phyloP scores from a whole-genome alignment of 441 rosid species.

The Gossypium davidsonii region DNA sequence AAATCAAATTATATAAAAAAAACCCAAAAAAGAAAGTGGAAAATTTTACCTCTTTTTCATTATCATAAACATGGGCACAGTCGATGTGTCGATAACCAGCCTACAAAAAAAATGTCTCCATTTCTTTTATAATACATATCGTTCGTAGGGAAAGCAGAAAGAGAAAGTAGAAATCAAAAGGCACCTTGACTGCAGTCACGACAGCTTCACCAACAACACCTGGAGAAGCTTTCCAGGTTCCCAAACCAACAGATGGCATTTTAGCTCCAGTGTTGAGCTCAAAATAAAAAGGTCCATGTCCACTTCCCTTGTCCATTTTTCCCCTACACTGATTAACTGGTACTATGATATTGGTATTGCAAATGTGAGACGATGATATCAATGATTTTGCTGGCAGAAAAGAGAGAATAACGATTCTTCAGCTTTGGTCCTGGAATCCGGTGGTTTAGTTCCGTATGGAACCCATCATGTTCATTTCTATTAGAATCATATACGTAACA shows the following conservation, averaged over 20 bases:
- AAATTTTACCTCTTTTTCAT: slow-evolving; percentile 48
- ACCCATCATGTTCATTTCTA: no score
- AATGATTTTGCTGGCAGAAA: neutral
- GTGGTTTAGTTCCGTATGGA: neutral
- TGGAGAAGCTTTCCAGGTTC: slow-evolving; percentile 47
- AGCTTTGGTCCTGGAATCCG: neutral
- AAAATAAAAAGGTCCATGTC: slow-evolving; percentile 20
- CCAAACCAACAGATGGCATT: slow-evolving; percentile 46
- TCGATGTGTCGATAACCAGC: slow-evolving; percentile 57
- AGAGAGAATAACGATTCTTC: neutral
- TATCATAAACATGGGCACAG: slow-evolving; percentile 47
- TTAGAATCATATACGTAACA: no score
- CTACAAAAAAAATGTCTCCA: slow-evolving; percentile 21
- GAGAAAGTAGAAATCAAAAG: neutral
- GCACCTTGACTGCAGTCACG: slow-evolving; percentile 34
- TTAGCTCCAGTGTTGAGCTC: slow-evolving; percentile 49
- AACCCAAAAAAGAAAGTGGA: neutral
- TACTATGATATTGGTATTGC: neutral
- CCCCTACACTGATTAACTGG: neutral
- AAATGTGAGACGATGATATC: neutral
- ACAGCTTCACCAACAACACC: slow-evolving; percentile 40
- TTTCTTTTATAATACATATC: neutral
- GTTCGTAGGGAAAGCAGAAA: neutral
- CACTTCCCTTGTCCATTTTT: slow-evolving; percentile 19
- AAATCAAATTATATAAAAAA: neutral